Base-by-base conservation (phyloP, 176 grass and related monocot genomes). In the Alopecurus myosuroides region DNA sequence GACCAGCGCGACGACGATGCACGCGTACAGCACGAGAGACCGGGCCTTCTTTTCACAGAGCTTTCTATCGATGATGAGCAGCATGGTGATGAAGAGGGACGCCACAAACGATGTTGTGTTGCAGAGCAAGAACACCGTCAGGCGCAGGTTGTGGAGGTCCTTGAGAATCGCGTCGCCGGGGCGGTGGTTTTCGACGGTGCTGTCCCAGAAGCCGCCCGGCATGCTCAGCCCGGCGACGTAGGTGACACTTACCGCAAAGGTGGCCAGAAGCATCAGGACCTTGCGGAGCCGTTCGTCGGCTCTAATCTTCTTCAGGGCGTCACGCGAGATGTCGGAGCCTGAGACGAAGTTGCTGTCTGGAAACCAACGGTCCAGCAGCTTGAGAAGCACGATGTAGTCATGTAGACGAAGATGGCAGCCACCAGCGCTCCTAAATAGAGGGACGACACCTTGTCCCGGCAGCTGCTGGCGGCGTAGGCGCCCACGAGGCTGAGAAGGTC, bases 401-500 rank as follows among this genome's bases (percentile, higher is more conserved):
- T 14, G 28, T 74, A 74, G 28, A 49, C 1, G 20, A 80, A 37
- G 29, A 80, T 10, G 74, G 40, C 20, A 1, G 26, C 25, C 8
- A 70, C 26, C 19, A 85, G 37, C 19, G 36, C 19, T 1, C 9
- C 7, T 26, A 26, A 58, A 28, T 58, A 85, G 19, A 11, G 1
- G 0, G 48, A 35, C 0, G 28, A 46, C 26, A 41, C 3, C 36
- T 3, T 42, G 29, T 76, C 49, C 73, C 29, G 31, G 19, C 48
- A 53, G 18, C 23, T 46, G 6, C 69, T 40, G 13, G 40, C 69
- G 3, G 12, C 23, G 40, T 72, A 72, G 40, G 69, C 69, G 6
- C 69, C 40, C 40, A 72, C 5, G 23, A 72, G 69, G 23, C 69
- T 72, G 39, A 86, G 39, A 66, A 92, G 65, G 81, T 84, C 82